Percentiles rank a stretch among this genome's conserved stretches.
Conservation (phyloP, 495 filamentous ascomycete species). For the Chaetomium fimeti region DNA sequence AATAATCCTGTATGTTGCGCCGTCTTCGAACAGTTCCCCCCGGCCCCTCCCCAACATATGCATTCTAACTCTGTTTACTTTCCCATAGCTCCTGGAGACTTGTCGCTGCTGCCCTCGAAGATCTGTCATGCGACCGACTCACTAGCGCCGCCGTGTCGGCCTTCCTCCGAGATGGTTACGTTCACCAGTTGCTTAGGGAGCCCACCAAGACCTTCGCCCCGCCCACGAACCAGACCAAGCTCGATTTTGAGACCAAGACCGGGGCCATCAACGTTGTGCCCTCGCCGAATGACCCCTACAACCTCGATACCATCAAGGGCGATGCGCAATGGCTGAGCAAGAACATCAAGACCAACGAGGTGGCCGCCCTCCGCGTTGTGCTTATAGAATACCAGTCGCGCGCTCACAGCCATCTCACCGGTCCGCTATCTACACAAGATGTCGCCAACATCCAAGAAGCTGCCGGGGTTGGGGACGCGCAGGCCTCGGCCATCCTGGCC, state of each 20-base stretch:
- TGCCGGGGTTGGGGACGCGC: constrained; percentile 56
- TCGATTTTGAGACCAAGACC: constrained; percentile 80
- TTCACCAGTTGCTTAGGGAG: constrained; percentile 62
- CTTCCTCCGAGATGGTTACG: constrained; percentile 67
- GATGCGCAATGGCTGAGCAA: constrained; percentile 85
- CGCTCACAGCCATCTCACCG: constrained; percentile 60
- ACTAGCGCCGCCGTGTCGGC: constrained; percentile 51
- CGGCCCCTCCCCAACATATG: constrained; percentile 41
- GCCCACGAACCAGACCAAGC: constrained; percentile 58
- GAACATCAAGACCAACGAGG: constrained; percentile 71
- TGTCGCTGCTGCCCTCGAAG: constrained; percentile 63
- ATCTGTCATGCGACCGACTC: constrained; percentile 49
- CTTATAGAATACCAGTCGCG: constrained; percentile 82
- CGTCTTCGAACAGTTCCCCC: constrained; percentile 46
- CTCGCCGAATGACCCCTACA: constrained; percentile 61
- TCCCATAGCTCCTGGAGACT: constrained; percentile 69
- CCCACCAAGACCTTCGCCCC: constrained; percentile 62
- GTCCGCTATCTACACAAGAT: constrained; percentile 67
- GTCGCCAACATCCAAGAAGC: constrained; percentile 64
- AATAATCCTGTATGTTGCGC: constrained; percentile 45
- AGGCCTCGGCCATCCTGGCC: constrained; percentile 49
- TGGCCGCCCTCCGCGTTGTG: constrained; percentile 75
- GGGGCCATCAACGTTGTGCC: constrained; percentile 86
- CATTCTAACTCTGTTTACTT: constrained; percentile 52
- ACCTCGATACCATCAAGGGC: constrained; percentile 78